Percentiles rank a stretch among this genome's conserved stretches.
phyloP scores from a whole-genome alignment of 2,329 filamentous ascomycete species.

The Xenosphaeropsis pyriputrescens region DNA sequence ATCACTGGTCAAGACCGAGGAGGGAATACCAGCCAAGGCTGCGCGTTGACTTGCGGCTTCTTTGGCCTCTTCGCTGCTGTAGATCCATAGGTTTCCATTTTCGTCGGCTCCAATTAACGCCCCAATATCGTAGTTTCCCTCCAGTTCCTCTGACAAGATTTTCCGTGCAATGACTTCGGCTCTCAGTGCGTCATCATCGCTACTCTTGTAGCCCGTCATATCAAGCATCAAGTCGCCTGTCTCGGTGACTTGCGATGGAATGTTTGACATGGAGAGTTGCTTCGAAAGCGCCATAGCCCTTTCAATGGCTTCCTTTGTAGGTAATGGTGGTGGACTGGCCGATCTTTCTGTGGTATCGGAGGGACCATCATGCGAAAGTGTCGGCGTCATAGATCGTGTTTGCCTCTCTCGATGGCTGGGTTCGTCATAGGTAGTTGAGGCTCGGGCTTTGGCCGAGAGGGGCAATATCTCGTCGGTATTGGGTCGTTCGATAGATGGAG shows the following conservation, averaged over 20 bases:
- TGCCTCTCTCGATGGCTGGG: slow-evolving; percentile 18
- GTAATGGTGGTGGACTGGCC: slow-evolving; percentile 62
- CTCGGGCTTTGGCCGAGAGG: slow-evolving; percentile 24
- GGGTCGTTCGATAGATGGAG: slow-evolving; percentile 23
- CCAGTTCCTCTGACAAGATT: slow-evolving; percentile 81
- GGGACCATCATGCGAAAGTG: slow-evolving; percentile 12
- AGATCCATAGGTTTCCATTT: slow-evolving; percentile 97
- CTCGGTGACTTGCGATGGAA: slow-evolving; percentile 84
- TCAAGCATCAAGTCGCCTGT: slow-evolving; percentile 92
- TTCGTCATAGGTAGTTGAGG: slow-evolving; percentile 8
- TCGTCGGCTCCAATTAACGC: slow-evolving; percentile 91
- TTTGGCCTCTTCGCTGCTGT: slow-evolving; percentile 93
- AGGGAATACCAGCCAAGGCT: slow-evolving; percentile 29
- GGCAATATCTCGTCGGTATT: slow-evolving; percentile 41
- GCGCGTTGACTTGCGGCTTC: slow-evolving; percentile 63
- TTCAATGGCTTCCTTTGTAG: slow-evolving; percentile 61
- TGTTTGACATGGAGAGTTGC: slow-evolving; percentile 79
- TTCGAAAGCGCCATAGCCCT: slow-evolving; percentile 75
- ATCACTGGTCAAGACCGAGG: slow-evolving; percentile 29
- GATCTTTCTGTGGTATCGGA: slow-evolving; percentile 37
- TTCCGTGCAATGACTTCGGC: slow-evolving; percentile 90
- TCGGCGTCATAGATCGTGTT: slow-evolving; percentile 23
- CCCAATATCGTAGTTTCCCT: slow-evolving; percentile 93
- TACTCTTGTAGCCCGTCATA: slow-evolving; percentile 94
- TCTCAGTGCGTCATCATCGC: slow-evolving; percentile 78